A percentile compares a stretch with the other conserved stretches of the same genome.
phyloP scores from a whole-genome alignment of 192 early-diverging fungal species.

The Rhizophagus prolifer region DNA sequence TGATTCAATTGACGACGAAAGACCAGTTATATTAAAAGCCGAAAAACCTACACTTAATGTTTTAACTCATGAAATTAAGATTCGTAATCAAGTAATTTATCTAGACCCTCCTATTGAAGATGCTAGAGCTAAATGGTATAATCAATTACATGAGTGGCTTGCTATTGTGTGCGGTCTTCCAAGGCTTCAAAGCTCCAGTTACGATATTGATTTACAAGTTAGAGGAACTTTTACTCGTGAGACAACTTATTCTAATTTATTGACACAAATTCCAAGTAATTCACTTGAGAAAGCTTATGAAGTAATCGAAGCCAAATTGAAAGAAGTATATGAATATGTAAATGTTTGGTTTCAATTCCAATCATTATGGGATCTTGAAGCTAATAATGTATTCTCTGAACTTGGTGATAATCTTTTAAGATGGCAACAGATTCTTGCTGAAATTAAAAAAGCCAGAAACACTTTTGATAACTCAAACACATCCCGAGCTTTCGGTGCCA shows the following conservation, averaged over 20 bases:
- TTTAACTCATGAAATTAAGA: slow-evolving; percentile 83
- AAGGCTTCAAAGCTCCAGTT: slow-evolving; percentile 86
- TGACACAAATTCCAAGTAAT: slow-evolving; percentile 69
- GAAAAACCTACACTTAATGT: slow-evolving; percentile 67
- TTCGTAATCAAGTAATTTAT: slow-evolving; percentile 96
- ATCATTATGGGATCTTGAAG: slow-evolving; percentile 96
- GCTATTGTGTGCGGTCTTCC: slow-evolving; percentile 82
- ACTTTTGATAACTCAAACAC: slow-evolving; percentile 98
- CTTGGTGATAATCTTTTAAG: slow-evolving; percentile 85
- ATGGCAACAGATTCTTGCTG: slow-evolving; percentile 93
- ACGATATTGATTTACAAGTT: slow-evolving; percentile 76
- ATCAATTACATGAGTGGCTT: slow-evolving; percentile 92
- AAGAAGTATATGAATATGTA: slow-evolving; percentile 81
- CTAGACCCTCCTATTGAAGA: slow-evolving; percentile 95
- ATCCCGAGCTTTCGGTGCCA: slow-evolving; percentile 79
- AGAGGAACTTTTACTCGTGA: slow-evolving; percentile 52
- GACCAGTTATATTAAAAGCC: slow-evolving; percentile 32
- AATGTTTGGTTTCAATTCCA: slow-evolving; percentile 97
- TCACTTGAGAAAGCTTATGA: slow-evolving; percentile 78
- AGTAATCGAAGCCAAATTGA: slow-evolving; percentile 76
- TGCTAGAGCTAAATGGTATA: slow-evolving; percentile 85
- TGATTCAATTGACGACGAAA: slow-evolving; percentile 37
- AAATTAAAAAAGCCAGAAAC: slow-evolving; percentile 89
- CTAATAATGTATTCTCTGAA: slow-evolving; percentile 73
- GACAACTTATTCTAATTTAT: slow-evolving; percentile 65